These are phyloP conservation scores for Cordyceps militaris DNA, from an alignment of 2,329 filamentous ascomycete species.

Conservation along the genomic window DNA sequence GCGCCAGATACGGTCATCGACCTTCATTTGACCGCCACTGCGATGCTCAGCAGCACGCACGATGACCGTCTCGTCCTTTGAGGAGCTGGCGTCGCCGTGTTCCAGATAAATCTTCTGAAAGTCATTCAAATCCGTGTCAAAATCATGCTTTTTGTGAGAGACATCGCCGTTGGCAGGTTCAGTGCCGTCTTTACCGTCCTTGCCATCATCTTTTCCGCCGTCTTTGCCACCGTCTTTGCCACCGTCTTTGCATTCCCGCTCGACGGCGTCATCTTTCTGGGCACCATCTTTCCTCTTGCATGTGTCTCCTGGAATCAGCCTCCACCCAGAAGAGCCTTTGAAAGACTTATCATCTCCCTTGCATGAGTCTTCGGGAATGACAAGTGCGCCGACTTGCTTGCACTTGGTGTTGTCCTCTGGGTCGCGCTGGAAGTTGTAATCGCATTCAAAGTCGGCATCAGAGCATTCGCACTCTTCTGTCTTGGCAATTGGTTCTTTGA, in stretches of 20 bases:
- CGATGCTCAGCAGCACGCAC: conserved; percentile 38
- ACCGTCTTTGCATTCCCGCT: conserved; percentile 57
- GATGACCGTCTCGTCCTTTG: conserved; percentile 66
- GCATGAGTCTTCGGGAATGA: conserved; percentile 66
- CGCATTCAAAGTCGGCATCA: conserved; percentile 86
- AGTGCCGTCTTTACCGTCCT: background rate
- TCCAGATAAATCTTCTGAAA: conserved; percentile 70
- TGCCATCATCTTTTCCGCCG: conserved; percentile 43
- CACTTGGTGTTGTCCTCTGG: conserved; percentile 63
- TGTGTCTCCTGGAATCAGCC: conserved; percentile 77
- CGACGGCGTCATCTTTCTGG: conserved; percentile 64
- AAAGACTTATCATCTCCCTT: conserved; percentile 63
- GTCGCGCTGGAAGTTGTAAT: conserved; percentile 76
- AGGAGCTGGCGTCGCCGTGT: conserved; percentile 55
- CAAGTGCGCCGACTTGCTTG: conserved; percentile 53
- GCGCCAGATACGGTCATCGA: conserved; percentile 58
- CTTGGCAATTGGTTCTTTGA: conserved; percentile 66
- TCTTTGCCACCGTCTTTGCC: conserved; percentile 51
- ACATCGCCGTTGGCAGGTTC: conserved; percentile 62
- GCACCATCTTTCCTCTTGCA: conserved; percentile 55
- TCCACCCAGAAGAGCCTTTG: conserved; percentile 81
- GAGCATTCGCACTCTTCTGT: conserved; percentile 75
- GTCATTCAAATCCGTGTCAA: conserved; percentile 48
- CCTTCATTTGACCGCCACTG: conserved; percentile 23
- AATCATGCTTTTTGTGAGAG: conserved; percentile 49